phyloP scores from a whole-genome alignment of 768 basidiomycete genomes.

The Peribolospora baueri region DNA sequence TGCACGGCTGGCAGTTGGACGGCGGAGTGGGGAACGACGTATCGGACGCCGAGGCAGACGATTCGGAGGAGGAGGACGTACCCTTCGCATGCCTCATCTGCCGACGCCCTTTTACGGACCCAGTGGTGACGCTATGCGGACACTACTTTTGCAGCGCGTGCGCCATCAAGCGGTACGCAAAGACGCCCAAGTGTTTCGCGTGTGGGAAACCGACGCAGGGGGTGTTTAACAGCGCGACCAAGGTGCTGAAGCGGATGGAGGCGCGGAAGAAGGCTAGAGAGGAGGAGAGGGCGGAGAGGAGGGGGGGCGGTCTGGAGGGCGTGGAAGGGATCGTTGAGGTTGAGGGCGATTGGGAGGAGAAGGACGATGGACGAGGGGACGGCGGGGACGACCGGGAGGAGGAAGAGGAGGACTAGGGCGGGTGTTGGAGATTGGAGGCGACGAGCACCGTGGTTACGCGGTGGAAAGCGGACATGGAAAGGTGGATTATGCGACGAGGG shows the following conservation, averaged over 20 bases:
- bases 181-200: conserved; percentile 83
- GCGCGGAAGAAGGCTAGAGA: conserved; percentile 35
- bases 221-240: conserved; percentile 87
- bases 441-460: no score
- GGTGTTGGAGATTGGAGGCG: no score
- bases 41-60: conserved; percentile 29
- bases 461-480: no score
- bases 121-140: conserved; percentile 82
- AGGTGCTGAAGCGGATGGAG: conserved; percentile 66
- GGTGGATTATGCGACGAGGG: no score
- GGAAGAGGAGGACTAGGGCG: no score
- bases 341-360: conserved; percentile 9
- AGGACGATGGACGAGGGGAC: conserved; percentile 2
- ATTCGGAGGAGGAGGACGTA: conserved; percentile 60
- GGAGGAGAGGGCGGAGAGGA: conserved; percentile 23
- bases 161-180: conserved; percentile 80
- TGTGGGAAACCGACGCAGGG: conserved; percentile 82
- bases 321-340: conserved; percentile 16
- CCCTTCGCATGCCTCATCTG: conserved; percentile 98
- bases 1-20: conserved; percentile 97
- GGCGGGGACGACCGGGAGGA: no score
- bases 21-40: conserved; percentile 27
- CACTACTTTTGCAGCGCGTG: conserved; percentile 92
- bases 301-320: conserved; percentile 21
- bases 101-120: conserved; percentile 78